Evolutionary conservation across 1,284 basidiomycete species (phyloP).

Genomic region (Mixia osmundae): DNA sequence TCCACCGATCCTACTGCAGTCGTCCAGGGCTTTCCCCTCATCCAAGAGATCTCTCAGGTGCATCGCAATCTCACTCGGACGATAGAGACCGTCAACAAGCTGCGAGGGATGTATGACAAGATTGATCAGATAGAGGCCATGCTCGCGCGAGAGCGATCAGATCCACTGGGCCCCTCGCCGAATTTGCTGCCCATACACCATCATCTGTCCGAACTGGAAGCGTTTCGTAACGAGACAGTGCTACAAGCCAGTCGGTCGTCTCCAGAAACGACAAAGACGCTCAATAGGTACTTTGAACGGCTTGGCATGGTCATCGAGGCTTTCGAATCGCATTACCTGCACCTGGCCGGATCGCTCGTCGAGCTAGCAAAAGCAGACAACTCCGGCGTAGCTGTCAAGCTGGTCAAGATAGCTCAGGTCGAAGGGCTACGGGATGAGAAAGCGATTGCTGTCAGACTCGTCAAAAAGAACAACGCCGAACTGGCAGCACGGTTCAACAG

Average conservation of each 20-base stretch:
- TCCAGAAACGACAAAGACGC: conserved; percentile 24
- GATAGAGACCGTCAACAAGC: conserved; percentile 79
- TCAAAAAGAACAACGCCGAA: conserved; percentile 76
- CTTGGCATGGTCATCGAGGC: conserved; percentile 48
- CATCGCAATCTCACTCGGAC: conserved; percentile 89
- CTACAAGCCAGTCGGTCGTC: conserved; percentile 54
- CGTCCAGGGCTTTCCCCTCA: conserved; percentile 61
- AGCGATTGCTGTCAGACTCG: conserved; percentile 72
- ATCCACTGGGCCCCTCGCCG: conserved; percentile 52
- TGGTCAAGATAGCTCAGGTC: conserved; percentile 81
- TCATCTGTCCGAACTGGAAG: conserved; percentile 67
- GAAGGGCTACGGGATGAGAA: conserved; percentile 89
- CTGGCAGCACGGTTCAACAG: conserved; percentile 74
- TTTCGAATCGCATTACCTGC: conserved; percentile 71
- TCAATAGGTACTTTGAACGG: conserved; percentile 65
- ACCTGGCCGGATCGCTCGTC: conserved; percentile 50
- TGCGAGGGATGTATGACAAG: conserved; percentile 66
- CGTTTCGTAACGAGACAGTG: conserved; percentile 78
- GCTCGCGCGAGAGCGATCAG: conserved; percentile 44
- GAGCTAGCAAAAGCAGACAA: conserved; percentile 57
- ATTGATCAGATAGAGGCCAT: conserved; percentile 55
- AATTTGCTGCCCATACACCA: conserved; percentile 79
- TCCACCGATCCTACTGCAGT: conserved; percentile 43
- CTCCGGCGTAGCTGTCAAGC: conserved; percentile 60
- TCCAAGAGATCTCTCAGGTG: conserved; percentile 76